Conservation (phyloP, 1,139 yeast genomes). For the Arxiozyma slooffiae region DNA sequence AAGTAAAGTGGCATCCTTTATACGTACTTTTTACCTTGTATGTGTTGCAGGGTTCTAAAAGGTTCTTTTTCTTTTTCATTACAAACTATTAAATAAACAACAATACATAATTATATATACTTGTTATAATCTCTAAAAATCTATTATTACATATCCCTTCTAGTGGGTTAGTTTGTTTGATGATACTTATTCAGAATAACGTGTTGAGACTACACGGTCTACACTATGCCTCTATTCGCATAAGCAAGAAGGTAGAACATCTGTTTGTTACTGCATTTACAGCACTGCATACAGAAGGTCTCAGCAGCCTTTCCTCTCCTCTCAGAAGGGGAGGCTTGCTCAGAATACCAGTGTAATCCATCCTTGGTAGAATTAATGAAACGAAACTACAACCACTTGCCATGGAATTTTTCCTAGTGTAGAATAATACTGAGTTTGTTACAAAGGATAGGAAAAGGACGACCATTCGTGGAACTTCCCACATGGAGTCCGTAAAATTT, state of each 20-base stretch:
- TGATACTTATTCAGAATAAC: not conserved
- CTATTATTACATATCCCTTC: not conserved
- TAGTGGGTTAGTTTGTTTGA: not conserved
- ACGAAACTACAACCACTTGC: not conserved
- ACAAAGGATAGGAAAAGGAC: not conserved
- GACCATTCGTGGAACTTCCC: not conserved
- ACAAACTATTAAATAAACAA: too few relatives aligned
- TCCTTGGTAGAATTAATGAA: not conserved
- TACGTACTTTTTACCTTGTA: slow-evolving; percentile 15
- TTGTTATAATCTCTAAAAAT: too few relatives aligned
- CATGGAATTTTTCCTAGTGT: not conserved
- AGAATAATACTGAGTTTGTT: not conserved
- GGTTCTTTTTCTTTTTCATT: too few relatives aligned
- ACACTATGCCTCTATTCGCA: not conserved
- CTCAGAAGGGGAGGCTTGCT: not conserved
- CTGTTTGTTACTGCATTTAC: not conserved
- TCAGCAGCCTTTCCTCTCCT: not conserved
- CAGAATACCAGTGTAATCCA: not conserved
- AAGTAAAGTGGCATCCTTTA: not conserved
- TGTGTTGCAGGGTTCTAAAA: slow-evolving; percentile 1
- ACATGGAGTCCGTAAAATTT: not conserved
- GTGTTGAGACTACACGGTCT: not conserved
- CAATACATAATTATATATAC: not conserved
- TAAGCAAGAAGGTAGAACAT: not conserved
- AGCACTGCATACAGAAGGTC: not conserved